Evolutionary conservation across 768 basidiomycete species (phyloP).

Genomic region (Podaxis carcinomalis): DNA sequence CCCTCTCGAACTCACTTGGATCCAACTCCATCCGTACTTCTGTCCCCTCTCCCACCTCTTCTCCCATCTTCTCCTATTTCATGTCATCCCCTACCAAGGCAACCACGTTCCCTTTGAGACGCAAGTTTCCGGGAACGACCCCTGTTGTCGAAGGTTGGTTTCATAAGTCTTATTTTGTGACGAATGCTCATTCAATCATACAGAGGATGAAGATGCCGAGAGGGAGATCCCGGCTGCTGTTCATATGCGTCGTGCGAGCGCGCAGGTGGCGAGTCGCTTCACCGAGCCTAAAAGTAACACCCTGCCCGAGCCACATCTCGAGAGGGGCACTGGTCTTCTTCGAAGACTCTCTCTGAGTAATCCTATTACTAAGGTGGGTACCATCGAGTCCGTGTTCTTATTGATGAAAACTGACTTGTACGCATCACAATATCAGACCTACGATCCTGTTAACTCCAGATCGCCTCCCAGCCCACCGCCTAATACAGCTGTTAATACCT

Average conservation of each 20-base stretch:
- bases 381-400: slow-evolving; percentile 13
- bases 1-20: slow-evolving; percentile 37
- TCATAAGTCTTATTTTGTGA: not conserved
- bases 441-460: slow-evolving; percentile 21
- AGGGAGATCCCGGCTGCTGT: slow-evolving; percentile 36
- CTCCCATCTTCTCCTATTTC: slow-evolving; percentile 71
- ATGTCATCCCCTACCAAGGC: slow-evolving; percentile 57
- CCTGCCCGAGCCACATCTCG: slow-evolving; percentile 47
- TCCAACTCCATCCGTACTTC: slow-evolving; percentile 43
- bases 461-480: slow-evolving; percentile 47
- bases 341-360: slow-evolving; percentile 71
- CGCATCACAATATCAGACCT: slow-evolving; percentile 18
- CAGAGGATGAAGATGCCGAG: slow-evolving; percentile 33
- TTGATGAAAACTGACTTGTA: slow-evolving; percentile 11
- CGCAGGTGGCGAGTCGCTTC: slow-evolving; percentile 50
- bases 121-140: slow-evolving; percentile 44
- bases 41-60: slow-evolving; percentile 52
- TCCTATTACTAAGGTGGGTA: slow-evolving; percentile 53
- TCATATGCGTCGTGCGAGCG: slow-evolving; percentile 62
- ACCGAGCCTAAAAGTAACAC: slow-evolving; percentile 30
- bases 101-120: slow-evolving; percentile 57
- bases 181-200: not conserved
- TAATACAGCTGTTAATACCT: slow-evolving; percentile 43
- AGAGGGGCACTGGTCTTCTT: slow-evolving; percentile 68
- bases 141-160: slow-evolving; percentile 61